Conservation (phyloP, 805 yeast genomes). For the Zygosaccharomyces rouxii region DNA sequence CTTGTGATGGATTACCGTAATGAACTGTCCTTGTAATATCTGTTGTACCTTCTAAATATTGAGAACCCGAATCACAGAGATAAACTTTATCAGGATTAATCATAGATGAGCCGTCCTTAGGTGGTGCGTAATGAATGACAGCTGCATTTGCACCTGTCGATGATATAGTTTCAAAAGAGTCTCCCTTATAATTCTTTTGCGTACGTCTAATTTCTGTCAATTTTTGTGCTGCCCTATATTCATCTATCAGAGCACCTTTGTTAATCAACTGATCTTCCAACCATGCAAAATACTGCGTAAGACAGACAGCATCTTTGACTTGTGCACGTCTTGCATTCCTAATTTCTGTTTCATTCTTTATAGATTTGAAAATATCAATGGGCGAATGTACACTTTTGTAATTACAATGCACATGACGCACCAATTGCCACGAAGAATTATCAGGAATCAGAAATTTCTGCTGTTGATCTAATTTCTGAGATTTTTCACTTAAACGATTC, state of each 20-base stretch:
- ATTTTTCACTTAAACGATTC: slow-evolving; percentile 41
- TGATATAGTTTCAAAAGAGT: slow-evolving; percentile 73
- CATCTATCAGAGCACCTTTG: slow-evolving; percentile 47
- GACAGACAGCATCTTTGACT: slow-evolving; percentile 74
- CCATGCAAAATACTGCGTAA: slow-evolving; percentile 78
- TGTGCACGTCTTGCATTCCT: slow-evolving; percentile 73
- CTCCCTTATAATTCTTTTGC: slow-evolving; percentile 55
- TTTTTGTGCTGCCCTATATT: slow-evolving; percentile 61
- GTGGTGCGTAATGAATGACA: slow-evolving; percentile 71
- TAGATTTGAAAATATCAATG: slow-evolving; percentile 61
- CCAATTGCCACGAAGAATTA: slow-evolving; percentile 64
- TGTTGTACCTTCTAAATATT: slow-evolving; percentile 90
- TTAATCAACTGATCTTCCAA: slow-evolving; percentile 53
- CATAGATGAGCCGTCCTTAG: slow-evolving; percentile 49
- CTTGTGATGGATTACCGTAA: slow-evolving; percentile 51
- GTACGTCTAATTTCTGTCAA: slow-evolving; percentile 50
- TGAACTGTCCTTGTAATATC: slow-evolving; percentile 89
- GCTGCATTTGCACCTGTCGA: slow-evolving; percentile 75
- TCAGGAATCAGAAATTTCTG: slow-evolving; percentile 48
- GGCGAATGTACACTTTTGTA: slow-evolving; percentile 51
- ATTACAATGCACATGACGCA: slow-evolving; percentile 44
- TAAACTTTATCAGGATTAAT: slow-evolving; percentile 68
- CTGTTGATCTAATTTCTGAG: slow-evolving; percentile 17
- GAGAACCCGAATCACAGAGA: slow-evolving; percentile 87
- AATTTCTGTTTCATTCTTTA: slow-evolving; percentile 71